These are phyloP conservation scores for Pseudogymnoascus sp. DNA, from an alignment of 2,329 filamentous ascomycete species.

Conservation along the genomic window DNA sequence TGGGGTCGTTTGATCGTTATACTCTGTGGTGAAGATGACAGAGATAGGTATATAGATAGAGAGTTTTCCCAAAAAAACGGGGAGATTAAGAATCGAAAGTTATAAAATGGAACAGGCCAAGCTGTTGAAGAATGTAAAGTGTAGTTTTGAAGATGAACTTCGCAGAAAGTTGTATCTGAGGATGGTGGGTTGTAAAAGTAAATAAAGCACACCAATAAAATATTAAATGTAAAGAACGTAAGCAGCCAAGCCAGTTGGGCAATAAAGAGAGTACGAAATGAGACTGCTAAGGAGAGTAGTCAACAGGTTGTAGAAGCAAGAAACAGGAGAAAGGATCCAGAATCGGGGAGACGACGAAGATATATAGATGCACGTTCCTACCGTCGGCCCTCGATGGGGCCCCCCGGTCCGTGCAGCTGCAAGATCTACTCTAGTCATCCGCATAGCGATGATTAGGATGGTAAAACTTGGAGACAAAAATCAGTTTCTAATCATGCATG, in stretches of 20 bases:
- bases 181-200: conserved; percentile 24
- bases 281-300: conserved; percentile 28
- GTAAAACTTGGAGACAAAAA: conserved; percentile 1
- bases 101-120: conserved; percentile 25
- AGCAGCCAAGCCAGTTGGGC: conserved; percentile 46
- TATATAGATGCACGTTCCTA: conserved; percentile 2
- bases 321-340: conserved; percentile 15
- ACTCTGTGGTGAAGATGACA: conserved; percentile 13
- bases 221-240: conserved; percentile 40
- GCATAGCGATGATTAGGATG: conserved; percentile 1
- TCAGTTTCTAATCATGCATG: conserved; percentile 6
- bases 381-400: neutral
- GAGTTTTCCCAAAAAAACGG: conserved; percentile 13
- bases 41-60: conserved; percentile 13
- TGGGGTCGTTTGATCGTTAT: conserved; percentile 21
- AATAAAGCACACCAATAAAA: conserved; percentile 21
- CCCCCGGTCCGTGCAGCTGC: neutral
- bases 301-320: conserved; percentile 26
- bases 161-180: conserved; percentile 16
- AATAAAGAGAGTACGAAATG: conserved; percentile 36
- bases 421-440: conserved; percentile 5
- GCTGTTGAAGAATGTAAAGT: conserved; percentile 39
- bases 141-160: conserved; percentile 13
- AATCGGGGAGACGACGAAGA: conserved; percentile 32
- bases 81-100: conserved; percentile 25